phyloP scores from a whole-genome alignment of 2,329 filamentous ascomycete genomes.

The Tolypocladium ophioglossoides region DNA sequence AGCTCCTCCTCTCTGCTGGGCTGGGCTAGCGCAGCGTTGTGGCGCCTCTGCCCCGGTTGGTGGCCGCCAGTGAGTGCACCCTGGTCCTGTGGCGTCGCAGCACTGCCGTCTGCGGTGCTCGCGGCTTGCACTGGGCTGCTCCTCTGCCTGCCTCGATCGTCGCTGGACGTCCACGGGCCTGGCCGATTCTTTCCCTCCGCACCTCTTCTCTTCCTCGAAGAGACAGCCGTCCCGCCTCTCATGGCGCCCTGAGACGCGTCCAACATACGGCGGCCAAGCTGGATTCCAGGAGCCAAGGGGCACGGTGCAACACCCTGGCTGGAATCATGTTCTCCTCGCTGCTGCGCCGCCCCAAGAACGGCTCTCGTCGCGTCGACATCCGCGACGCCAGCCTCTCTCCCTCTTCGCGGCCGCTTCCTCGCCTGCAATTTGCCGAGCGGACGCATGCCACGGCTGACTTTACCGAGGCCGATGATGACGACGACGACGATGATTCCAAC shows the following conservation, averaged over 20 bases:
- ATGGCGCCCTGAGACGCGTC: conserved; percentile 15
- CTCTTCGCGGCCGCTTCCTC: conserved; percentile 17
- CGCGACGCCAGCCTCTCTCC: conserved; percentile 19
- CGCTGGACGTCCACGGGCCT: background rate
- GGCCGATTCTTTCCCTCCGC: conserved; percentile 4
- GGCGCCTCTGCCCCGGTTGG: background rate
- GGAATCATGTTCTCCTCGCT: conserved; percentile 26
- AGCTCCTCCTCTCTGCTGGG: background rate
- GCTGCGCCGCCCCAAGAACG: conserved; percentile 21
- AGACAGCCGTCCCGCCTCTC: background rate
- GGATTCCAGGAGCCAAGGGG: conserved; percentile 3
- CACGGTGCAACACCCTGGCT: background rate
- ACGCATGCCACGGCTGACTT: conserved; percentile 53
- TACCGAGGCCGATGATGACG: conserved; percentile 53
- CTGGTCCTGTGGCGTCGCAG: background rate
- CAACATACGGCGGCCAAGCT: conserved; percentile 11
- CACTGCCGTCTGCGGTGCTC: background rate
- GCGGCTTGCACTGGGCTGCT: background rate
- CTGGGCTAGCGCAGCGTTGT: background rate
- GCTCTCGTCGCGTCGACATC: conserved; percentile 20
- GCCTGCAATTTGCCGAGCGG: conserved; percentile 15
- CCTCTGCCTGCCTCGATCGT: background rate
- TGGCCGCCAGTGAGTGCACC: background rate
- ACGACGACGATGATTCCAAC: conserved; percentile 33
- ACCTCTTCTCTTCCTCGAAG: conserved; percentile 9